Base-by-base conservation (phyloP, 2,329 filamentous ascomycete genomes). In the Beauveria bassiana region DNA sequence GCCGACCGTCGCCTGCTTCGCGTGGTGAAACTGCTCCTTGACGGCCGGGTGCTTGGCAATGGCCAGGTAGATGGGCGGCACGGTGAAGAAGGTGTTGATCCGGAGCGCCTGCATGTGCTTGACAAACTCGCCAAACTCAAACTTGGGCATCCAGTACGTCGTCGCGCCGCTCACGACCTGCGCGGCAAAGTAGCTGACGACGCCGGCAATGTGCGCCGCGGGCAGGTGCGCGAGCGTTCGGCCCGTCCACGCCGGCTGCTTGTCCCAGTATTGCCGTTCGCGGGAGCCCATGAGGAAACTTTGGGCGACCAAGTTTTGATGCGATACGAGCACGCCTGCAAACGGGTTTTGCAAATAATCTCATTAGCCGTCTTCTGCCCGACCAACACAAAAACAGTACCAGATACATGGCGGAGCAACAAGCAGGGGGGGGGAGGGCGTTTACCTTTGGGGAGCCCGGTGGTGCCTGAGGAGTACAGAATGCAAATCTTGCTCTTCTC, bases 81-180 rank as follows among this genome's bases (percentile, higher is more conserved):
- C 84, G 5, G 78, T 82, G 68, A 84, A 83, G 68, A 86, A 80
- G 56, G 70, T 73, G 0, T 81, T 85, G 64, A 86, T 77, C 12
- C 71, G 70, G 66, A 82, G 79, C 54, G 75, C 74, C 47, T 76
- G 75, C 66, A 75, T 77, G 70, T 85, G 79, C 45, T 74, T 71
- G 58, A 86, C 75, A 68, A 88, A 86, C 43, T 78, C 73, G 2
- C 70, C 68, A 62, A 85, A 83, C 63, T 84, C 78, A 68, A 87
- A 88, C 46, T 75, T 77, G 4, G 78, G 74, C 85, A 88, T 87
- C 85, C 85, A 87, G 74, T 83, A 87, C 3, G 82, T 75, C 1
- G 74, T 70, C 3, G 77, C 77, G 38, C 76, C 80, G 43, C 76
- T 70, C 62, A 77, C 79, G 10, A 72, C 68, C 1, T 70, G 67